Evolutionary conservation across 257 asterid species (phyloP).

Genomic region (Capsicum baccatum): DNA sequence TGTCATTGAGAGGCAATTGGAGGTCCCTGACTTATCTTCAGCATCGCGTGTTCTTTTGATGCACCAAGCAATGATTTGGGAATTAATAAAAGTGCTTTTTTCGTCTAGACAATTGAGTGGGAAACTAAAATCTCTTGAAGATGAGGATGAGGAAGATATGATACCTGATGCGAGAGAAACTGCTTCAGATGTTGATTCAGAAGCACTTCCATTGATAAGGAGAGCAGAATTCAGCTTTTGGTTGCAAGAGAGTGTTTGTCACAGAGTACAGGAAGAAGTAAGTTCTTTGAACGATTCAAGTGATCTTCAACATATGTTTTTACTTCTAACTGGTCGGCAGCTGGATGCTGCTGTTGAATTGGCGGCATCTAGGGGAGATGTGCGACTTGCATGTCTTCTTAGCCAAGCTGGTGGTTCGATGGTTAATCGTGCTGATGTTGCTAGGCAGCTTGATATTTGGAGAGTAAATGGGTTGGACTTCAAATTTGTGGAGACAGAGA

Average conservation of each 20-base stretch:
- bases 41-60: conserved; percentile 69
- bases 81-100: conserved; percentile 87
- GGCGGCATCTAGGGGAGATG: conserved; percentile 96
- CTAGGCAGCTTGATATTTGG: conserved; percentile 87
- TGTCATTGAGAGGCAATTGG: conserved; percentile 79
- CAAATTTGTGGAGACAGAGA: conserved; percentile 75
- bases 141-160: conserved; percentile 81
- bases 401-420: conserved; percentile 93
- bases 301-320: conserved; percentile 81
- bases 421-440: conserved; percentile 65
- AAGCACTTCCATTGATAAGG: conserved; percentile 80
- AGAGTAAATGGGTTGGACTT: conserved; percentile 92
- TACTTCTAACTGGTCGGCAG: conserved; percentile 94
- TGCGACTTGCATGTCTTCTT: conserved; percentile 87
- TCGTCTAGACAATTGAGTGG: conserved; percentile 60
- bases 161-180: conserved; percentile 61
- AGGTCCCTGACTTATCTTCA: conserved; percentile 65
- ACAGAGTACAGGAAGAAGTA: conserved; percentile 86
- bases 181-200: conserved; percentile 65
- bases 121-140: conserved; percentile 55
- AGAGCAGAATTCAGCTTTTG: conserved; percentile 93
- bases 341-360: conserved; percentile 88
- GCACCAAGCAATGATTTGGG: conserved; percentile 97
- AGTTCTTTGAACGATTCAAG: conserved; percentile 66
- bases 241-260: conserved; percentile 94